A percentile compares a stretch with the other conserved stretches of the same genome.
Evolutionary conservation across 371 early-diverging fungal genomes (phyloP).

Genomic region (Gilbertella persicaria): DNA sequence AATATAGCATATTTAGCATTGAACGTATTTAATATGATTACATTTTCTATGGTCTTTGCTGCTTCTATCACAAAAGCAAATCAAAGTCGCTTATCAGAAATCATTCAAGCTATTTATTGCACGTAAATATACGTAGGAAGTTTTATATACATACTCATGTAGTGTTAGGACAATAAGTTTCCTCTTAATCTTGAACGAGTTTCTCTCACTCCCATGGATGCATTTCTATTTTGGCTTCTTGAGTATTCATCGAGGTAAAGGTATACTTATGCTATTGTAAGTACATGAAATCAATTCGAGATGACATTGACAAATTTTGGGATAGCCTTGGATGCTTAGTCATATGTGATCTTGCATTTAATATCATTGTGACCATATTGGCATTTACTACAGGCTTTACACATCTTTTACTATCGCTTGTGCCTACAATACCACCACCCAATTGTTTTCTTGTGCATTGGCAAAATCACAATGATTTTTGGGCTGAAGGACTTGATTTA

Average conservation of each 20-base stretch:
- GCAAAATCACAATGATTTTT: constrained; percentile 42
- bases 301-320: neutral
- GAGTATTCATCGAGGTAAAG: constrained; percentile 35
- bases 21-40: constrained; percentile 26
- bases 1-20: constrained; percentile 32
- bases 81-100: constrained; percentile 35
- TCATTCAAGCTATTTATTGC: constrained; percentile 43
- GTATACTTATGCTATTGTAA: constrained; percentile 40
- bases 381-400: constrained; percentile 35
- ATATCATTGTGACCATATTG: constrained; percentile 41
- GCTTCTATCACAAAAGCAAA: constrained; percentile 40
- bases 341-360: constrained; percentile 33
- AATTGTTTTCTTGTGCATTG: constrained; percentile 34
- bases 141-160: neutral
- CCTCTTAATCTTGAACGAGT: constrained; percentile 32
- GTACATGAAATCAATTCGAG: neutral
- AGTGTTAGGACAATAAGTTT: constrained; percentile 24
- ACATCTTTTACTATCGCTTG: constrained; percentile 36
- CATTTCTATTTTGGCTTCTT: constrained; percentile 42
- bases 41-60: constrained; percentile 32
- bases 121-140: constrained; percentile 23
- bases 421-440: constrained; percentile 31
- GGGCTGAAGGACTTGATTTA: constrained; percentile 33
- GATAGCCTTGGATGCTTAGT: constrained; percentile 41
- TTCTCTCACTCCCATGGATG: constrained; percentile 23